Conservation (phyloP, 257 asterid genomes). For the Osmanthus fragrans region DNA sequence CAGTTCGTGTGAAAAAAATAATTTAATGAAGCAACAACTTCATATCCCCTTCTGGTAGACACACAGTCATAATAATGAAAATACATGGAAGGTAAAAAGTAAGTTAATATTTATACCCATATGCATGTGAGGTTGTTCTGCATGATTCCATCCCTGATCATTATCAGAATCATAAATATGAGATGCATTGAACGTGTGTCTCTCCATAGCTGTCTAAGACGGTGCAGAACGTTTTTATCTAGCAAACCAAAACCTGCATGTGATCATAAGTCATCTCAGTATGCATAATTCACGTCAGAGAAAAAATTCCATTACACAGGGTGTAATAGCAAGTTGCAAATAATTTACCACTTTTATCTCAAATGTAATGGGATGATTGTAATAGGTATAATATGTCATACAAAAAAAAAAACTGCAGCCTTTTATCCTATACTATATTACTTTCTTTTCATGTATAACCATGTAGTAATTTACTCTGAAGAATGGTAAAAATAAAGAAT, state of each 20-base stretch:
- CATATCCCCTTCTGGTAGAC: slow-evolving; percentile 9
- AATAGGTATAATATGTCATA: neutral
- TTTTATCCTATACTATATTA: neutral
- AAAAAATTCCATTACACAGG: neutral
- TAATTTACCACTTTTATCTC: neutral
- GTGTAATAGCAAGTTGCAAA: neutral
- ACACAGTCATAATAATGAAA: neutral
- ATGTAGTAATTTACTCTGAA: neutral
- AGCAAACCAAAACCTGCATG: slow-evolving; percentile 36
- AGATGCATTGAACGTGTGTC: slow-evolving; percentile 55
- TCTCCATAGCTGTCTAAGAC: slow-evolving; percentile 50
- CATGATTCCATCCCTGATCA: slow-evolving; percentile 61
- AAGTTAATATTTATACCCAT: slow-evolving; percentile 41
- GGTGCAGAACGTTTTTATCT: slow-evolving; percentile 18
- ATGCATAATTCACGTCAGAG: slow-evolving; percentile 5
- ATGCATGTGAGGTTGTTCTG: slow-evolving; percentile 58
- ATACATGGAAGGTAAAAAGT: slow-evolving; percentile 1
- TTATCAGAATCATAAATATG: slow-evolving; percentile 55
- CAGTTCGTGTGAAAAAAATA: slow-evolving; percentile 13
- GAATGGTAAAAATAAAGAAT: neutral
- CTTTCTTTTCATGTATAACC: slow-evolving; percentile 3
- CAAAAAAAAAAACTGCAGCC: slow-evolving; percentile 1
- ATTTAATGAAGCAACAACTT: neutral
- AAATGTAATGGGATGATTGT: neutral
- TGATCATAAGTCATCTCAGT: slow-evolving; percentile 12